phyloP scores from a whole-genome alignment of 1,284 basidiomycete genomes.

The Leccinum huronense region DNA sequence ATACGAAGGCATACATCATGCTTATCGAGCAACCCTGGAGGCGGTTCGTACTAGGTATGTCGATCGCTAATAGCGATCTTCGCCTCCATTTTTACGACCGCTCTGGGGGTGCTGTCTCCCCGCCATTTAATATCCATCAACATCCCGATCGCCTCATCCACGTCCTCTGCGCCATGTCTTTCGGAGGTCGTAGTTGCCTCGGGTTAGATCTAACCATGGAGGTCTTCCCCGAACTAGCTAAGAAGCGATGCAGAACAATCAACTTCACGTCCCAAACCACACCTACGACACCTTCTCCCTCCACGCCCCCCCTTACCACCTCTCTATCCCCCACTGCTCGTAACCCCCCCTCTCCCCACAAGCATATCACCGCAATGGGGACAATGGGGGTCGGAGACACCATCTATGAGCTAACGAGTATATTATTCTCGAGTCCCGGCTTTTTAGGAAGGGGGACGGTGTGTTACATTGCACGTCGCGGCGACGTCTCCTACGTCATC shows the following conservation, averaged over 20 bases:
- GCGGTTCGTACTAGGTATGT: constrained; percentile 2
- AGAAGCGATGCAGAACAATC: not conserved
- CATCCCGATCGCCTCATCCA: not conserved
- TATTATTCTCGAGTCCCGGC: constrained; percentile 4
- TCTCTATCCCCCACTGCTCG: not conserved
- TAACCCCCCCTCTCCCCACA: not conserved
- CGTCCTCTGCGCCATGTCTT: not conserved
- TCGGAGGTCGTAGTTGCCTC: not conserved
- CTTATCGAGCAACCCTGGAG: constrained; percentile 8
- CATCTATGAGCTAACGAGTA: not conserved
- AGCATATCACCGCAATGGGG: not conserved
- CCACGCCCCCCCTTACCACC: not conserved
- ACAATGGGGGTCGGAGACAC: not conserved
- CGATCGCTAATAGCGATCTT: not conserved
- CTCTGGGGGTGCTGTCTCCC: not conserved
- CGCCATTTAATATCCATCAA: not conserved
- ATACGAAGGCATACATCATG: constrained; percentile 5
- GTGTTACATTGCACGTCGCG: not conserved
- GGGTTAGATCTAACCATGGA: not conserved
- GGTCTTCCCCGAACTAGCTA: not conserved
- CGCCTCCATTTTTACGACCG: constrained; percentile 1
- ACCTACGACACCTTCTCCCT: not conserved
- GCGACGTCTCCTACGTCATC: not conserved
- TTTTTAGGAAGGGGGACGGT: constrained; percentile 5
- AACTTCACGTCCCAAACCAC: no score